Percentiles rank a stretch among this genome's conserved stretches.
These are phyloP conservation scores for Coleophoma cylindrospora DNA, from an alignment of 2,329 filamentous ascomycete genomes.

Conservation along the genomic window DNA sequence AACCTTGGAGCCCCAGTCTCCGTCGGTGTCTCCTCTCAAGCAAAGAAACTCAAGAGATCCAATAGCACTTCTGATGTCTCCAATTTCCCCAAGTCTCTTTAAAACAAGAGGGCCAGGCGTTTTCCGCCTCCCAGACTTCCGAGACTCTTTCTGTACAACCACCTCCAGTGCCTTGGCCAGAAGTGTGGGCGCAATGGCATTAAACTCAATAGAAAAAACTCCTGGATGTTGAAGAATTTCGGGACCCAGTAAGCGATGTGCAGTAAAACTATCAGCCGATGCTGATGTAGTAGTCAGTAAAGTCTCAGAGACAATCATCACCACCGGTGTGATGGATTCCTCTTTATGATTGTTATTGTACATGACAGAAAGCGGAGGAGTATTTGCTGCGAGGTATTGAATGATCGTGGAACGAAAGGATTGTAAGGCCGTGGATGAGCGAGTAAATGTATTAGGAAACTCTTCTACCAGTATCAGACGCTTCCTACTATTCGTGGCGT, in stretches of 20 bases:
- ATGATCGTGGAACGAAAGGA: constrained; percentile 73
- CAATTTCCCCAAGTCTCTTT: constrained; percentile 75
- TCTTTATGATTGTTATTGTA: constrained; percentile 26
- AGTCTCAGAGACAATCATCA: constrained; percentile 91
- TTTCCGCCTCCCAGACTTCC: constrained; percentile 67
- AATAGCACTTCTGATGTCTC: constrained; percentile 89
- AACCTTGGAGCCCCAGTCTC: constrained; percentile 71
- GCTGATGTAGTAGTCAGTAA: constrained; percentile 80
- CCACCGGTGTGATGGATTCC: constrained; percentile 61
- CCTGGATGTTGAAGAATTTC: constrained; percentile 79
- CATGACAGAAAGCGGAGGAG: constrained; percentile 46
- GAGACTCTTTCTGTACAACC: constrained; percentile 79
- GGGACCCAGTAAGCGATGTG: constrained; percentile 81
- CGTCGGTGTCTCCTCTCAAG: constrained; percentile 69
- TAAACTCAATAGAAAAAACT: constrained; percentile 83
- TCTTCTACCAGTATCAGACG: constrained; percentile 74
- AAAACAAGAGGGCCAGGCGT: constrained; percentile 77
- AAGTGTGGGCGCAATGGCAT: constrained; percentile 81
- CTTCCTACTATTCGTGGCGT: constrained; percentile 27
- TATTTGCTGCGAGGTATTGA: constrained; percentile 67
- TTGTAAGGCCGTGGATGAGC: constrained; percentile 57
- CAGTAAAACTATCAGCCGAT: constrained; percentile 86
- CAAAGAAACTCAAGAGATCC: constrained; percentile 91
- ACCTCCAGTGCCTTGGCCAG: constrained; percentile 79
- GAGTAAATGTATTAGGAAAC: constrained; percentile 71